Evolutionary conservation across 495 filamentous ascomycete species (phyloP), one percentile per base, ranked within the genome.

Genomic region (Bryoglossum gracile): DNA sequence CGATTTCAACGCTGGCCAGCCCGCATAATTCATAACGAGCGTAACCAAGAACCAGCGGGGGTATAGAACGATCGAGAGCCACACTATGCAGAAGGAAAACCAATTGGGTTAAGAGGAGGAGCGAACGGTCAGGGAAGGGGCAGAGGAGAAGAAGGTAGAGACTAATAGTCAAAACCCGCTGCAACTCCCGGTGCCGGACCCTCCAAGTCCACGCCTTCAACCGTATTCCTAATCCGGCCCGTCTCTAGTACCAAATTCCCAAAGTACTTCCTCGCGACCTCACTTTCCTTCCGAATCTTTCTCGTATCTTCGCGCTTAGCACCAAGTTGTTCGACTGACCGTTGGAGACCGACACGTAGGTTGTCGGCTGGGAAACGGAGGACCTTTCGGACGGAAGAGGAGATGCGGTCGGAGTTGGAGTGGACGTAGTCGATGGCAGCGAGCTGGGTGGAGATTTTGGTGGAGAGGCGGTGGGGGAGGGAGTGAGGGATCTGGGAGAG

Each of bases 361-460:
- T 86, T 84, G 50, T 85, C 82, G 22, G 89, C 86, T 0, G 94
- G 92, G 58, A 83, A 77, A 37, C 83, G 84, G 30, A 98, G 80
- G 14, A 94, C 85, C 61, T 88, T 86, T 43, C 91, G 85, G 23
- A 91, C 86, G 39, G 91, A 85, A 41, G 76, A 68, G 6, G 84
- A 81, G 53, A 98, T 90, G 21, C 92, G 85, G 21, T 74, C 74
- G 54, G 86, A 77, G 70, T 98, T 98, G 50, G 76, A 66, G 65
- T 98, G 94, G 9, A 89, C 84, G 62, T 96, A 98, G 69, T 98
- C 92, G 61, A 94, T 80, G 17, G 80, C 73, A 18, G 73, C 70
- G 22, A 98, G 83, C 56, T 84, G 82, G 32, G 76, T 67, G 8
- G 85, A 78, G 58, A 98, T 87, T 69, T 95, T 96, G 63, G 72